These are phyloP conservation scores for Bryoglossum gracile DNA, from an alignment of 495 filamentous ascomycete genomes.

Conservation along the genomic window DNA sequence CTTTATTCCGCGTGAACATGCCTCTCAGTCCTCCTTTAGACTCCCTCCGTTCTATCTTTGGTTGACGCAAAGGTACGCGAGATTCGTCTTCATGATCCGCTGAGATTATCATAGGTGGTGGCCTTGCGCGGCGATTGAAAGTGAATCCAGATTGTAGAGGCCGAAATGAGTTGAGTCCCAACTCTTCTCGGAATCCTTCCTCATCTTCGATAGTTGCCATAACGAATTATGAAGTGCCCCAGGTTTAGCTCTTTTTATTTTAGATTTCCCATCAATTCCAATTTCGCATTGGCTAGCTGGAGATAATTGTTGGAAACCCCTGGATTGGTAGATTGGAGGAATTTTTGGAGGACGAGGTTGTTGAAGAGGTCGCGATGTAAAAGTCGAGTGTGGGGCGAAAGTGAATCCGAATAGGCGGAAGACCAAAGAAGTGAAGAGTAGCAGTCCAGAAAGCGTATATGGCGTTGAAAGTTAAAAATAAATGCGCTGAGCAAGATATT, in stretches of 20 bases:
- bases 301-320: background rate
- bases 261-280: background rate
- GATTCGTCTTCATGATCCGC: background rate
- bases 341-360: background rate
- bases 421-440: background rate
- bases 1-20: constrained; percentile 33
- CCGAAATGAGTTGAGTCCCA: constrained; percentile 5
- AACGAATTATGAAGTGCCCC: background rate
- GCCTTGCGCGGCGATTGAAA: constrained; percentile 17
- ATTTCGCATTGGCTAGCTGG: background rate
- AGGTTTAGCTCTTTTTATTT: background rate
- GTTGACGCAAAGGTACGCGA: constrained; percentile 16
- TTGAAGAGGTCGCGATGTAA: background rate
- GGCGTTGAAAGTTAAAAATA: background rate
- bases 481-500: background rate
- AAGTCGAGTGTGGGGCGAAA: background rate
- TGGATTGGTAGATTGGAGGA: background rate
- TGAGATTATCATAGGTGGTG: constrained; percentile 11
- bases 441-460: background rate
- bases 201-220: background rate
- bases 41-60: constrained; percentile 33
- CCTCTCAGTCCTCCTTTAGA: constrained; percentile 43
- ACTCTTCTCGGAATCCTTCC: background rate
- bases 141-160: constrained; percentile 14
- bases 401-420: background rate